Base-by-base conservation (phyloP, 768 basidiomycete species). In the Fibroporia radiculosa region DNA sequence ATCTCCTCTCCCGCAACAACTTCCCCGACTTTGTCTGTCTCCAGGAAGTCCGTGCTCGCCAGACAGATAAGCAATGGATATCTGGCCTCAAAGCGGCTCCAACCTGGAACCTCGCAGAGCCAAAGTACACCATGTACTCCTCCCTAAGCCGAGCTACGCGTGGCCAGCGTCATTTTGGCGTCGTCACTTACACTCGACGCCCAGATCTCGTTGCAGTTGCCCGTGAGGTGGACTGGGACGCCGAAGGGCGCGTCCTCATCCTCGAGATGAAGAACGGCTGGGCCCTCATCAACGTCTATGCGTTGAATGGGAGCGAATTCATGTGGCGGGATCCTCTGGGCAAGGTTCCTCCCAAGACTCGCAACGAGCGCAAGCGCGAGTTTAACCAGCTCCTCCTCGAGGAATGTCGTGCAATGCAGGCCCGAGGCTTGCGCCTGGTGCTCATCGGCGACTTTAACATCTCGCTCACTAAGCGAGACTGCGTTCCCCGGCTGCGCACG, bases 381-480 rank as follows among this genome's bases (percentile, higher is more conserved):
- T 56, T 58, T 51, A 58, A 58, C 42, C 37, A 44, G 36, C 48
- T 58, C 19, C 46, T 58, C 18, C 34, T 51, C 44, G 28, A 47
- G 37, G 57, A 58, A 45, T 54, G 52, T 35, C 44, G 29, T 16
- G 45, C 39, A 25, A 48, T 58, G 47, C 57, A 49, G 42, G 37
- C 24, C 22, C 52, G 57, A 13, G 55, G 57, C 12, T 44, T 58
- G 18, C 47, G 45, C 19, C 20, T 58, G 28, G 55, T 58, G 23
- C 53, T 58, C 41, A 42, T 56, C 24, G 57, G 55, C 2, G 57
- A 58, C 48, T 58, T 58, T 48, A 58, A 58, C 48, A 58, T 58
- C 26, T 49, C 56, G 20, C 45, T 58, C 29, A 35, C 48, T 22
- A 41, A 45, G 42, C 18, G 18, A 29, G 56, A 57, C 40, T 57